Conservation (phyloP, 1,284 basidiomycete species). For the Phaffia rhodozyma region DNA sequence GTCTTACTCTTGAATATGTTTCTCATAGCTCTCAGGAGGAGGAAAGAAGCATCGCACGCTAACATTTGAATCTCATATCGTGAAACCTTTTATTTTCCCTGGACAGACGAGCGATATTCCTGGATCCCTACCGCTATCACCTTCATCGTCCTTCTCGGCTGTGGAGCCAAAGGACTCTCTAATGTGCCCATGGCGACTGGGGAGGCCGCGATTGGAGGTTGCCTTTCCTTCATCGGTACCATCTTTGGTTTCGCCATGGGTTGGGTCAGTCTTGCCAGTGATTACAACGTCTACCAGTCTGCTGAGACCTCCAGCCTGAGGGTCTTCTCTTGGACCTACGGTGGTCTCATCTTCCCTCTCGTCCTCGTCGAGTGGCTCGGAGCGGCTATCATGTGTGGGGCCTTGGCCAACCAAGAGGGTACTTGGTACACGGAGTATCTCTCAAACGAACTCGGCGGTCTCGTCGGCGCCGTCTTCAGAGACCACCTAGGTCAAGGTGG, state of each 20-base stretch:
- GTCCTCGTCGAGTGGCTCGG: conserved; percentile 33
- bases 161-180: conserved; percentile 27
- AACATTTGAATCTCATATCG: background rate
- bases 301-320: conserved; percentile 29
- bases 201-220: conserved; percentile 27
- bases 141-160: conserved; percentile 32
- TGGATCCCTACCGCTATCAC: conserved; percentile 38
- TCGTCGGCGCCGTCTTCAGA: conserved; percentile 29
- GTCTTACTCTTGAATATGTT: too few relatives aligned
- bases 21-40: conserved; percentile 26
- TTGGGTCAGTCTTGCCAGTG: conserved; percentile 32
- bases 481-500: conserved; percentile 18
- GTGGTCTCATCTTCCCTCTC: conserved; percentile 33
- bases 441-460: conserved; percentile 31
- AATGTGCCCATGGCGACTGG: conserved; percentile 27
- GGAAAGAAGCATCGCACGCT: background rate
- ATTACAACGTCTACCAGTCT: conserved; percentile 37
- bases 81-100: background rate
- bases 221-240: conserved; percentile 32
- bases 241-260: conserved; percentile 27
- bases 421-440: conserved; percentile 26
- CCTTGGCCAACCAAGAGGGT: conserved; percentile 23
- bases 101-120: conserved; percentile 22
- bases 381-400: conserved; percentile 31
- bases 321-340: conserved; percentile 33